Conservation (phyloP, 2,329 filamentous ascomycete genomes). For the Aspergillus jensenii region DNA sequence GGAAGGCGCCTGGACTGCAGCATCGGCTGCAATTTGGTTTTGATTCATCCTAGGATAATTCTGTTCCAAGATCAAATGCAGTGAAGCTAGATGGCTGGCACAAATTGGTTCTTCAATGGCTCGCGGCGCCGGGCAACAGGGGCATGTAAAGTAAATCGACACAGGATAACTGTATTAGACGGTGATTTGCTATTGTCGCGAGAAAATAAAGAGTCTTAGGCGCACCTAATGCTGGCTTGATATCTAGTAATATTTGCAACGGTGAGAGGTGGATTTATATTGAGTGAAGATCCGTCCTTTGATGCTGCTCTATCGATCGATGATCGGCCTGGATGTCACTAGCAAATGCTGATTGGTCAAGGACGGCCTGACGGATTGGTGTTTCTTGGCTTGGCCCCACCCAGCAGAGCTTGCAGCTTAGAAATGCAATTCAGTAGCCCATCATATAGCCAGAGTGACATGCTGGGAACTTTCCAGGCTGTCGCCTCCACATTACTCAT, state of each 20-base stretch:
- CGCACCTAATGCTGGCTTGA: neutral
- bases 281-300: neutral
- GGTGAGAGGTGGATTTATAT: neutral
- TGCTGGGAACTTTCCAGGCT: neutral
- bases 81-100: constrained; percentile 39
- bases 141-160: neutral
- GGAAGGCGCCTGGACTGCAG: constrained; percentile 47
- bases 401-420: neutral
- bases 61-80: constrained; percentile 76
- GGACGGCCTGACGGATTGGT: neutral
- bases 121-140: neutral
- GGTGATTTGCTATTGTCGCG: neutral
- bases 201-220: neutral
- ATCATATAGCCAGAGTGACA: neutral
- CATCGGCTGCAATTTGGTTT: constrained; percentile 28
- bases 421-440: neutral
- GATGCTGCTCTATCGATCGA: neutral
- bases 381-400: neutral
- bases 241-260: neutral
- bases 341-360: constrained; percentile 14
- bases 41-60: constrained; percentile 53
- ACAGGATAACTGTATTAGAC: neutral
- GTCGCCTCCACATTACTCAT: neutral
- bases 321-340: constrained; percentile 6
- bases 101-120: neutral